Evolutionary conservation across 2,329 filamentous ascomycete species (phyloP).

Genomic region (Aphanocladium album): DNA sequence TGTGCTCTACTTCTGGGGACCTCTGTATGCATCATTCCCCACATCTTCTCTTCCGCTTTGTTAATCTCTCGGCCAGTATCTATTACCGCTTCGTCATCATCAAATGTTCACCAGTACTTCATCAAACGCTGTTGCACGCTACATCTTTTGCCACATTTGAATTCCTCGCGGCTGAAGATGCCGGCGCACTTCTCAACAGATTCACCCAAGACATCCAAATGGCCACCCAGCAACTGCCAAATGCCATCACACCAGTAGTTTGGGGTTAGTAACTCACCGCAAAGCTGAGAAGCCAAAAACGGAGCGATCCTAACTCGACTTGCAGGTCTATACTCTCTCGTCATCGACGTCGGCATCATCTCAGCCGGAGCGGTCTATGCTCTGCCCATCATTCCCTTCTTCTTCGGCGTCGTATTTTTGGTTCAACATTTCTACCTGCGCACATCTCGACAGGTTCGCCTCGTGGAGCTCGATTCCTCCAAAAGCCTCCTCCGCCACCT

Average conservation of each 20-base stretch:
- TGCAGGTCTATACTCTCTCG: neutral
- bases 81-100: neutral
- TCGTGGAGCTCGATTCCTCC: slow-evolving; percentile 32
- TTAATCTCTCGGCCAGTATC: too few relatives aligned
- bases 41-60: too few relatives aligned
- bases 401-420: slow-evolving; percentile 21
- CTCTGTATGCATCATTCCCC: neutral
- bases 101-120: neutral
- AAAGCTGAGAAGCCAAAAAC: too few relatives aligned
- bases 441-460: slow-evolving; percentile 32
- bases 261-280: neutral
- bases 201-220: slow-evolving; percentile 25
- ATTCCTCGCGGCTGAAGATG: slow-evolving; percentile 16
- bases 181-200: slow-evolving; percentile 11
- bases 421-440: slow-evolving; percentile 29
- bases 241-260: slow-evolving; percentile 17
- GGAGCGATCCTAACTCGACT: neutral
- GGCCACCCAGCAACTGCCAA: slow-evolving; percentile 21
- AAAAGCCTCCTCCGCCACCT: slow-evolving; percentile 29
- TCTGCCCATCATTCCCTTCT: slow-evolving; percentile 23
- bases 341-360: slow-evolving; percentile 18
- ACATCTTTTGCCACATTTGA: slow-evolving; percentile 13
- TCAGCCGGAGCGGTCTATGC: slow-evolving; percentile 24
- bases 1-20: neutral
- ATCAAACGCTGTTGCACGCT: neutral